phyloP scores from a whole-genome alignment of 2,329 filamentous ascomycete species.

The Colletotrichum filicis region DNA sequence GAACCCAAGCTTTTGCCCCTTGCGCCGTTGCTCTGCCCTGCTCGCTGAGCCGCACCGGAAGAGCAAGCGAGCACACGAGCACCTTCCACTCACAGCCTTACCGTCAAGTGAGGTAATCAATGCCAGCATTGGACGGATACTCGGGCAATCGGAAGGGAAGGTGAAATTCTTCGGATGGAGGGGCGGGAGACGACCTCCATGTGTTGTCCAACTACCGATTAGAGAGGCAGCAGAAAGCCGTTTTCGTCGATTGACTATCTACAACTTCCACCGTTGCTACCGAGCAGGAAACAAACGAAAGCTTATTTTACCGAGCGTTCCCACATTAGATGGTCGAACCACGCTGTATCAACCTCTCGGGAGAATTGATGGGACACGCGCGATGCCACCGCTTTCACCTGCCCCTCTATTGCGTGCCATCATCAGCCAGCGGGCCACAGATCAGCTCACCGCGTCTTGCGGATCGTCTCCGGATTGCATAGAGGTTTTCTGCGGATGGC shows the following conservation, averaged over 20 bases:
- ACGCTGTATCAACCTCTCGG: background rate
- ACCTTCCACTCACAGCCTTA: background rate
- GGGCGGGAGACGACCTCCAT: background rate
- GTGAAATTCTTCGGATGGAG: background rate
- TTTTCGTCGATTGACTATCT: background rate
- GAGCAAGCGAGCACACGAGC: background rate
- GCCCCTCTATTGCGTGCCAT: constrained; percentile 7
- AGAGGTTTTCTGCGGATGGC: constrained; percentile 66
- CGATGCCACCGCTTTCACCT: background rate
- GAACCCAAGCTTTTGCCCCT: background rate
- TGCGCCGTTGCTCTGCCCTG: background rate
- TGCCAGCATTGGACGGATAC: background rate
- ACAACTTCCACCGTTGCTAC: background rate
- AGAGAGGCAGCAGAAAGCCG: background rate
- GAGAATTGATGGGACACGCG: background rate
- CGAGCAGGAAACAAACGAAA: background rate
- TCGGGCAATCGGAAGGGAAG: background rate
- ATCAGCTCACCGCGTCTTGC: constrained; percentile 11
- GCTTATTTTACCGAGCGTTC: background rate
- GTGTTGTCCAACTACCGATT: background rate
- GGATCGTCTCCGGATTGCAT: constrained; percentile 37
- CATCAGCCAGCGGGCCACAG: background rate
- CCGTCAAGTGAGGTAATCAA: background rate
- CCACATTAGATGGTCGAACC: background rate
- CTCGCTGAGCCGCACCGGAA: background rate